phyloP scores from a whole-genome alignment of 495 filamentous ascomycete species.

The Penicillium canariense region DNA sequence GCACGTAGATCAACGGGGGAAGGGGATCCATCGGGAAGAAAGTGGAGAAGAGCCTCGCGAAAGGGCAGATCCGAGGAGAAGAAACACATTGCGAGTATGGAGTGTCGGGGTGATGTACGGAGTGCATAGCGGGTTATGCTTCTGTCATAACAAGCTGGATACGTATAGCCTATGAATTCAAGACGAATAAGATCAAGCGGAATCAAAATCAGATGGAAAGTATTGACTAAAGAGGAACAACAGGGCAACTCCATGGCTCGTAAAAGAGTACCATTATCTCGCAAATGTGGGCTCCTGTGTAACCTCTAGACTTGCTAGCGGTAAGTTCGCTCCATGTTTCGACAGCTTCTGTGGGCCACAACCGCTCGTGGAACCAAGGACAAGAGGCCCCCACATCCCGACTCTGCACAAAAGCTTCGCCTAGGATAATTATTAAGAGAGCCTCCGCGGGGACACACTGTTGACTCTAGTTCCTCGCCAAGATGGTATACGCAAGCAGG shows the following conservation, averaged over 20 bases:
- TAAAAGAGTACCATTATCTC: no score
- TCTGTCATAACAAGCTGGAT: no score
- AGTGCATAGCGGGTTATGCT: no score
- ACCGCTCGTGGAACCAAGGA: background rate
- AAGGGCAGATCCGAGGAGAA: background rate
- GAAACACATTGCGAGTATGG: background rate
- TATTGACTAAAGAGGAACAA: no score
- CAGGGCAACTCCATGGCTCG: no score
- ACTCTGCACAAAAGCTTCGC: constrained; percentile 1
- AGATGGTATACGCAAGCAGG: constrained; percentile 6
- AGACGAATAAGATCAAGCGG: no score
- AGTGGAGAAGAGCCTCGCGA: constrained; percentile 6
- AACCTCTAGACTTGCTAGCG: no score
- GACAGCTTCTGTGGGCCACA: constrained; percentile 12
- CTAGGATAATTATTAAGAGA: background rate
- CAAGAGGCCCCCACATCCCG: constrained; percentile 16
- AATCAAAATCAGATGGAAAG: no score
- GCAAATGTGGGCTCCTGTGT: no score
- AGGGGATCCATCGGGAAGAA: background rate
- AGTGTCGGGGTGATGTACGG: background rate
- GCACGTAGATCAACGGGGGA: background rate
- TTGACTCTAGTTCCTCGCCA: background rate
- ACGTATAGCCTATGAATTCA: no score
- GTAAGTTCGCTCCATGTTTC: no score
- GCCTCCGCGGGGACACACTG: background rate